phyloP scores from a whole-genome alignment of 2,329 filamentous ascomycete genomes.

The Pseudogymnoascus sp. region DNA sequence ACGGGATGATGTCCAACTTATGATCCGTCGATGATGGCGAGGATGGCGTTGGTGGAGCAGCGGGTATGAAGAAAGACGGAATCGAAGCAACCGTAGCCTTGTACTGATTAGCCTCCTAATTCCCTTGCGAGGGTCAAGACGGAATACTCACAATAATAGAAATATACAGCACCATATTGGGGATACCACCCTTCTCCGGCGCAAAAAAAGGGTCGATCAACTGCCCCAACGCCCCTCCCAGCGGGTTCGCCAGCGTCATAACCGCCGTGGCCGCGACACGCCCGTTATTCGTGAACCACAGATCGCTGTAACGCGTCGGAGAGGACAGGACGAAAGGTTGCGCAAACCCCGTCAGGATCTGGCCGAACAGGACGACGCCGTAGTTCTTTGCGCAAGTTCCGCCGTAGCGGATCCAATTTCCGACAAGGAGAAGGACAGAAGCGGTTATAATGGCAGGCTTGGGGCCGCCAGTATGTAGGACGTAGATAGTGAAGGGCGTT shows the following conservation, averaged over 20 bases:
- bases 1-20: conserved; percentile 48
- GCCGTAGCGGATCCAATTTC: conserved; percentile 88
- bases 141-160: conserved; percentile 62
- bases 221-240: conserved; percentile 84
- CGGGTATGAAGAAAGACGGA: conserved; percentile 76
- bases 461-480: conserved; percentile 69
- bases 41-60: conserved; percentile 67
- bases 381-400: conserved; percentile 56
- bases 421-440: conserved; percentile 65
- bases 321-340: conserved; percentile 90
- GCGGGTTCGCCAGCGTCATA: conserved; percentile 77
- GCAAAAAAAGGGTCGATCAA: conserved; percentile 75
- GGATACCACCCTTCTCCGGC: conserved; percentile 54
- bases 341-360: conserved; percentile 80
- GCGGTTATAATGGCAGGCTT: conserved; percentile 69
- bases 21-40: conserved; percentile 53
- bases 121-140: not conserved
- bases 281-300: conserved; percentile 85
- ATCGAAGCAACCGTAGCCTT: conserved; percentile 60
- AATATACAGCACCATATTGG: conserved; percentile 77
- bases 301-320: conserved; percentile 82
- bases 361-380: conserved; percentile 78
- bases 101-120: conserved; percentile 12
- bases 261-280: conserved; percentile 83
- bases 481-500: conserved; percentile 67